These are phyloP conservation scores for Fusarium sulawesiense DNA, from an alignment of 2,329 filamentous ascomycete species.

Conservation along the genomic window DNA sequence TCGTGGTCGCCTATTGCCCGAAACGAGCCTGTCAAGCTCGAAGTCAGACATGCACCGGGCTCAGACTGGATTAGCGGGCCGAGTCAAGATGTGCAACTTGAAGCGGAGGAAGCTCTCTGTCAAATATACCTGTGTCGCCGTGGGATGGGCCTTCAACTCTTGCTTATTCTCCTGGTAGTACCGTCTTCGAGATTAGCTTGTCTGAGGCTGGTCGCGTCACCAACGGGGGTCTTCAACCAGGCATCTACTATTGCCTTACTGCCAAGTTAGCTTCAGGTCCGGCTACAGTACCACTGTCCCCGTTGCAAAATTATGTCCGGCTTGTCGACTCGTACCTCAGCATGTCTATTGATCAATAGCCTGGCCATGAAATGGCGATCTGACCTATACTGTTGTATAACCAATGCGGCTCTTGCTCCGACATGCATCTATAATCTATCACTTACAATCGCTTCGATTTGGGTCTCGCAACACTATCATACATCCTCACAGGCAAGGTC, in stretches of 20 bases:
- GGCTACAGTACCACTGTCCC: conserved; percentile 1
- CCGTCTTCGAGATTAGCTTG: conserved; percentile 47
- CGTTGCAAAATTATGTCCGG: not conserved
- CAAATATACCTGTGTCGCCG: conserved; percentile 33
- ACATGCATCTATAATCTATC: not conserved
- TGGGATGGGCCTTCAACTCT: conserved; percentile 28
- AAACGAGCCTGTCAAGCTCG: conserved; percentile 44
- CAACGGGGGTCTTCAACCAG: conserved; percentile 28
- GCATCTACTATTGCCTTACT: conserved; percentile 19
- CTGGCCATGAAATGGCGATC: not conserved
- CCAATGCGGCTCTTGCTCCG: not conserved
- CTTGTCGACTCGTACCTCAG: not conserved
- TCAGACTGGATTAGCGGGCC: conserved; percentile 43
- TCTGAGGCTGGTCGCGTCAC: conserved; percentile 39
- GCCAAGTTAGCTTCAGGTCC: conserved; percentile 12
- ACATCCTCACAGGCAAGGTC: not conserved
- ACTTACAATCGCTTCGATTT: not conserved
- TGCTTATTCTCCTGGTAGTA: conserved; percentile 40
- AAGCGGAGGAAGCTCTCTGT: conserved; percentile 20
- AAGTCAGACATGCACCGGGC: conserved; percentile 45
- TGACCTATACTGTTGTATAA: not conserved
- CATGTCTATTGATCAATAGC: not conserved
- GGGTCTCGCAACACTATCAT: not conserved
- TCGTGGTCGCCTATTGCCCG: conserved; percentile 33
- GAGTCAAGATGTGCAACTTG: conserved; percentile 44